Evolutionary conservation across 495 filamentous ascomycete genomes (phyloP).

Genomic region (Penicillium silybi): DNA sequence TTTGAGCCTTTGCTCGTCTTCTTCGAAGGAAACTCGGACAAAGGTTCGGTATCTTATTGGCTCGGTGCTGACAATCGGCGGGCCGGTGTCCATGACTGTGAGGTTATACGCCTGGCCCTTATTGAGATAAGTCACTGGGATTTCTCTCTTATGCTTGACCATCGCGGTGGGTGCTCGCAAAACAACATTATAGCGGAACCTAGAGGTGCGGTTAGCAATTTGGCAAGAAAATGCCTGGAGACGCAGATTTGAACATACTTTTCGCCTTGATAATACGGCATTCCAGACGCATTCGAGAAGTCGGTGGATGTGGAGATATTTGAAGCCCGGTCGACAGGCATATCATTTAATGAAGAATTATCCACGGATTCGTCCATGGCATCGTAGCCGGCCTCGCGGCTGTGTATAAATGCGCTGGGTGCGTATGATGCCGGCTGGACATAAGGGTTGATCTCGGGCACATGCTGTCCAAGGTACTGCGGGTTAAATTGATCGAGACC

Average conservation of each 20-base stretch:
- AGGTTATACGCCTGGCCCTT: constrained; percentile 92
- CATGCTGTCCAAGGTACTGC: constrained; percentile 60
- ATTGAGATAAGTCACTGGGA: constrained; percentile 90
- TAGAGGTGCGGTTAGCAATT: constrained; percentile 34
- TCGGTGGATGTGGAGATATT: constrained; percentile 26
- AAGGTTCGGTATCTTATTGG: constrained; percentile 71
- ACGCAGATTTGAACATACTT: constrained; percentile 34
- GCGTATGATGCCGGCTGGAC: constrained; percentile 64
- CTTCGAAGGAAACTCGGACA: constrained; percentile 88
- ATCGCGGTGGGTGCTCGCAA: constrained; percentile 95
- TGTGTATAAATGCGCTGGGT: constrained; percentile 72
- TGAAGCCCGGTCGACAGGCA: constrained; percentile 34
- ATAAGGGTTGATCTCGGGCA: constrained; percentile 73
- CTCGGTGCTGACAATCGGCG: constrained; percentile 42
- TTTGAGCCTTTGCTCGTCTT: constrained; percentile 76
- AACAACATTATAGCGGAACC: constrained; percentile 87
- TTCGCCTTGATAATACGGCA: constrained; percentile 37
- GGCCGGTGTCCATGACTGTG: constrained; percentile 61
- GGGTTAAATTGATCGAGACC: constrained; percentile 59
- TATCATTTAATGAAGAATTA: constrained; percentile 53
- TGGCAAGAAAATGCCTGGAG: not conserved
- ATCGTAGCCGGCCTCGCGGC: constrained; percentile 68
- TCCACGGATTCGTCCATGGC: constrained; percentile 64
- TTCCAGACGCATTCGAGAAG: constrained; percentile 11
- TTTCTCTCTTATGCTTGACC: constrained; percentile 79